Conservation (phyloP, 2,329 filamentous ascomycete genomes). For the Trichoderma koningiopsis region DNA sequence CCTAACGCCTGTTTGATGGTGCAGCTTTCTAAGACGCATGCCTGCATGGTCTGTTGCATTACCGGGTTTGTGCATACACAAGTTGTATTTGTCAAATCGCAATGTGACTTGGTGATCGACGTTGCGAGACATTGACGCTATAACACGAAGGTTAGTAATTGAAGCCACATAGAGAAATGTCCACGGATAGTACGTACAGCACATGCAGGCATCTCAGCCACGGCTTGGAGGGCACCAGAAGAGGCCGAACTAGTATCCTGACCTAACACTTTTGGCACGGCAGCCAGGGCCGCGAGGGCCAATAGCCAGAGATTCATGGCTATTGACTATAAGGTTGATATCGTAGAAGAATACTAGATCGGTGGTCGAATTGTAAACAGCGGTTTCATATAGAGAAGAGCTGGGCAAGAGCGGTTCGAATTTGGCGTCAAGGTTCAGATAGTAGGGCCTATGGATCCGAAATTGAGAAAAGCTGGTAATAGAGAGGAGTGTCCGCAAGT, state of each 20-base stretch:
- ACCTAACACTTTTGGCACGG: slow-evolving; percentile 11
- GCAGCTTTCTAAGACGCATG: slow-evolving; percentile 36
- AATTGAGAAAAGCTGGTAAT: background rate
- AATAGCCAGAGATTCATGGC: slow-evolving; percentile 17
- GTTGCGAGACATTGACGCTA: slow-evolving; percentile 35
- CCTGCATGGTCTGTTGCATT: slow-evolving; percentile 33
- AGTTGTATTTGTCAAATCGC: slow-evolving; percentile 33
- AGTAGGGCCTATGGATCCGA: background rate
- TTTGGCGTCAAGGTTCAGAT: background rate
- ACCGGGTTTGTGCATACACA: slow-evolving; percentile 39
- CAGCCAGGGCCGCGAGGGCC: slow-evolving; percentile 16
- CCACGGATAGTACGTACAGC: slow-evolving; percentile 33
- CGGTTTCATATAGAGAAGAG: background rate
- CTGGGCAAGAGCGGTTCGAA: background rate
- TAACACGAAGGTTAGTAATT: background rate
- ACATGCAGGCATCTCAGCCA: slow-evolving; percentile 36
- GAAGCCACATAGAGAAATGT: background rate
- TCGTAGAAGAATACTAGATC: background rate
- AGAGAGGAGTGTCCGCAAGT: background rate
- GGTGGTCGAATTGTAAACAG: background rate
- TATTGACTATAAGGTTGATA: background rate
- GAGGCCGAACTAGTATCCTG: background rate
- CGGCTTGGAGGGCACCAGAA: background rate
- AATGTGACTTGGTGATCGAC: slow-evolving; percentile 34
- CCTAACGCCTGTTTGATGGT: slow-evolving; percentile 38